Evolutionary conservation across 257 asterid genomes (phyloP).

Genomic region (Nyctanthes arbortristis): DNA sequence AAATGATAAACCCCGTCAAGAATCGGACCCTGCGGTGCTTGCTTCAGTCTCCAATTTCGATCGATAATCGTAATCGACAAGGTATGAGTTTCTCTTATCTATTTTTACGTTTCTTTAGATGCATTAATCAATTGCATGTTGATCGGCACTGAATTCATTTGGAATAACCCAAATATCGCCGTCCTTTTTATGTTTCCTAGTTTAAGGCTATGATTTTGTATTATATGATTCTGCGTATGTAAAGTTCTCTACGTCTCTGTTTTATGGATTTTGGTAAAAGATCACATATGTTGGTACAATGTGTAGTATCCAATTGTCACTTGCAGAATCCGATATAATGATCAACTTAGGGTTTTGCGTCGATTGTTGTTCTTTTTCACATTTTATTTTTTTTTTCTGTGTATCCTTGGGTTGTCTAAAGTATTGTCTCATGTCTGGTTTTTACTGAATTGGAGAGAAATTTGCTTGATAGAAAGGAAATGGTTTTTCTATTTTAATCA

Average conservation of each 20-base stretch:
- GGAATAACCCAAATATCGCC: not conserved
- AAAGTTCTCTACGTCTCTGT: not conserved
- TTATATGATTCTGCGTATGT: not conserved
- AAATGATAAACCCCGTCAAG: too few relatives aligned
- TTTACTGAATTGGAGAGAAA: not conserved
- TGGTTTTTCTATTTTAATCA: not conserved
- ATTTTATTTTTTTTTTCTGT: not conserved
- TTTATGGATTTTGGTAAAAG: not conserved
- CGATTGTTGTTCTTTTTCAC: not conserved
- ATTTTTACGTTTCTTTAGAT: not conserved
- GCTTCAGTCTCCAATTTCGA: not conserved
- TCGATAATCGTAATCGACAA: not conserved
- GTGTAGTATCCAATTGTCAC: not conserved
- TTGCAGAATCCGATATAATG: not conserved
- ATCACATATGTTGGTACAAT: not conserved
- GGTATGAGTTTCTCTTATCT: not conserved
- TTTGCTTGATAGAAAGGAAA: not conserved
- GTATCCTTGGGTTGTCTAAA: not conserved
- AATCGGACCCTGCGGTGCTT: too few relatives aligned
- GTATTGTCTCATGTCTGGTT: not conserved
- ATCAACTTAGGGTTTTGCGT: not conserved
- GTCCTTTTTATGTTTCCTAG: not conserved
- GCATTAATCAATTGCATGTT: not conserved
- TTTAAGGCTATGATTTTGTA: not conserved
- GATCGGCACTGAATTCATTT: not conserved